These are phyloP conservation scores for Chaetomidium leptoderma DNA, from an alignment of 495 filamentous ascomycete species.

Conservation along the genomic window DNA sequence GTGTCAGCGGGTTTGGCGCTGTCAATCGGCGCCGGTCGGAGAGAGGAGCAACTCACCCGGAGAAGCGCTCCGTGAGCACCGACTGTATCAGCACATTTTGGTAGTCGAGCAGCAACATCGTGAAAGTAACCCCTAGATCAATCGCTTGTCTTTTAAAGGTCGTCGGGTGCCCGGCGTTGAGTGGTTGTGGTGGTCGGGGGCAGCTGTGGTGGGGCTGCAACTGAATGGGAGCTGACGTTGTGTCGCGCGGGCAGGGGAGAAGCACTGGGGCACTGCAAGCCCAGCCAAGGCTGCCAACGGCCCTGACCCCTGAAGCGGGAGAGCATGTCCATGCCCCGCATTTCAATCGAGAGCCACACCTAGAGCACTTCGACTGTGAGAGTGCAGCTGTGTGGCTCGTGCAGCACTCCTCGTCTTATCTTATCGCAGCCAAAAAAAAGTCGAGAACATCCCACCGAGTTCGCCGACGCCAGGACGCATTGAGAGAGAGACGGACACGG, in stretches of 20 bases:
- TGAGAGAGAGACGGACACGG: conserved; percentile 16
- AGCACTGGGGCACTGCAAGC: not conserved
- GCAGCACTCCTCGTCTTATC: conserved; percentile 22
- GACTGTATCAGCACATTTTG: conserved; percentile 97
- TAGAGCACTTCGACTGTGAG: not conserved
- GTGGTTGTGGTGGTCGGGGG: conserved; percentile 13
- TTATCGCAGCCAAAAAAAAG: conserved; percentile 37
- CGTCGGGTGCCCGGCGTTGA: not conserved
- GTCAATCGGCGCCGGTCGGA: conserved; percentile 2
- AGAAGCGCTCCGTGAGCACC: conserved; percentile 90
- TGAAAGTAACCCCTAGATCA: conserved; percentile 26
- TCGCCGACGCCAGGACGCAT: conserved; percentile 13
- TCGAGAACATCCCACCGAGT: conserved; percentile 23
- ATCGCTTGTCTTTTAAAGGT: conserved; percentile 1
- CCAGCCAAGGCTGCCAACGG: not conserved
- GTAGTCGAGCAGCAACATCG: conserved; percentile 96
- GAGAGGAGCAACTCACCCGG: conserved; percentile 56
- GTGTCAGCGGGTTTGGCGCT: not conserved
- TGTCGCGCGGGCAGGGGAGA: not conserved
- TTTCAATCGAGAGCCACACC: not conserved
- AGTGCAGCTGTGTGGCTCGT: conserved; percentile 22
- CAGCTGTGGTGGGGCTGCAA: conserved; percentile 19
- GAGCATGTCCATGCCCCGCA: not conserved
- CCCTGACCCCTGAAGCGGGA: conserved; percentile 12
- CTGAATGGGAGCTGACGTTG: conserved; percentile 24